Percentiles rank a stretch among this genome's conserved stretches.
These are phyloP conservation scores for Acanthamoeba rhysodes DNA, from an alignment of 208 protist genomes.

Conservation along the genomic window DNA sequence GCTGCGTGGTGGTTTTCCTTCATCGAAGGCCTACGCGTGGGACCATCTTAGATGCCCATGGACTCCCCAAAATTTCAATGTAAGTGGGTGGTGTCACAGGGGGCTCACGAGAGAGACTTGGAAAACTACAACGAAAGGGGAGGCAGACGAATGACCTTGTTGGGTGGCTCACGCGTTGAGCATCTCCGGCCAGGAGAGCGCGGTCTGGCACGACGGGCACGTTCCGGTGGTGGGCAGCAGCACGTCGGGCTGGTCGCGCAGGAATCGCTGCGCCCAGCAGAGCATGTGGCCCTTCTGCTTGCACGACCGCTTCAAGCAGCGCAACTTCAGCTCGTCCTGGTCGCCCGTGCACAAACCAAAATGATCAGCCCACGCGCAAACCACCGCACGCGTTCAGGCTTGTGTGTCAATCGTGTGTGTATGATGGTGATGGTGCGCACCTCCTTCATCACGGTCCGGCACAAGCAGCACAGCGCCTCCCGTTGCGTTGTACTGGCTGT, in stretches of 20 bases:
- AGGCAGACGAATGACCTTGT: too few species aligned
- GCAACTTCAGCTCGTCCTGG: conserved; percentile 7
- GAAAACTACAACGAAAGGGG: too few species aligned
- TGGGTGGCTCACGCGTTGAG: background rate
- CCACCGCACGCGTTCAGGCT: too few species aligned
- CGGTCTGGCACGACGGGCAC: background rate
- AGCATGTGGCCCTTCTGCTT: conserved; percentile 50
- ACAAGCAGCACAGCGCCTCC: background rate
- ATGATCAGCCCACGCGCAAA: background rate
- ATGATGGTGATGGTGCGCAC: background rate
- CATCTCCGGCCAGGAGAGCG: conserved; percentile 59
- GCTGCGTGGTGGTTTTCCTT: too few species aligned
- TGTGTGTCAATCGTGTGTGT: background rate
- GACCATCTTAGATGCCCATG: too few species aligned
- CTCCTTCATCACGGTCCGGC: conserved; percentile 10
- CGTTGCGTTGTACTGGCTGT: too few species aligned
- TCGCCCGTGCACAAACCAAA: background rate
- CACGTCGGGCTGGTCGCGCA: conserved; percentile 15
- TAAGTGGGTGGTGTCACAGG: too few species aligned
- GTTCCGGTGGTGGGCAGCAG: conserved; percentile 39
- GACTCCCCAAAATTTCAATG: too few species aligned
- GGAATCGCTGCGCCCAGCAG: conserved; percentile 56
- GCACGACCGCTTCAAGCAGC: conserved; percentile 16
- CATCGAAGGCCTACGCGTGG: too few species aligned
- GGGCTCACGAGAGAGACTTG: too few species aligned